These are phyloP conservation scores for Backusella macrospora DNA, from an alignment of 192 early-diverging fungal genomes.

Conservation along the genomic window DNA sequence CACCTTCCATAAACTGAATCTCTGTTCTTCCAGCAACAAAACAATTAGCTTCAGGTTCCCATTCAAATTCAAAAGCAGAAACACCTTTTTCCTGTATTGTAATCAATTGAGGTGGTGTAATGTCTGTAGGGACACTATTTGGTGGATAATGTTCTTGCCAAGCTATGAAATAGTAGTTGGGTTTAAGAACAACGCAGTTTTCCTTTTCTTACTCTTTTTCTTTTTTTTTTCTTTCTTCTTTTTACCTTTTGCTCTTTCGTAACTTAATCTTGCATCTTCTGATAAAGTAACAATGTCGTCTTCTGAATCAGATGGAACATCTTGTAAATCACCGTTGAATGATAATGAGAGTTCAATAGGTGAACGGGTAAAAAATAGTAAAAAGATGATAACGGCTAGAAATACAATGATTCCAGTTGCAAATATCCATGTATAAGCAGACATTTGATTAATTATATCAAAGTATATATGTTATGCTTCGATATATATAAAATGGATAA, in stretches of 20 bases:
- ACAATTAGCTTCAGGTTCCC: slow-evolving; percentile 61
- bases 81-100: slow-evolving; percentile 84
- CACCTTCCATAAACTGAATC: slow-evolving; percentile 71
- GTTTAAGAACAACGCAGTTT: no score
- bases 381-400: slow-evolving; percentile 33
- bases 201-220: no score
- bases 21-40: slow-evolving; percentile 74
- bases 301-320: slow-evolving; percentile 43
- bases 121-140: slow-evolving; percentile 73
- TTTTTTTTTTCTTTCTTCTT: neutral
- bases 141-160: slow-evolving; percentile 75
- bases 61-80: slow-evolving; percentile 81
- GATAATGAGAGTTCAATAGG: slow-evolving; percentile 29
- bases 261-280: slow-evolving; percentile 50
- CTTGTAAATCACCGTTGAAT: slow-evolving; percentile 34
- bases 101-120: slow-evolving; percentile 73
- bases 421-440: slow-evolving; percentile 41
- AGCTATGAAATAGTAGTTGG: slow-evolving; percentile 37
- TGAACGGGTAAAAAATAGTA: slow-evolving; percentile 43
- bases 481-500: no score
- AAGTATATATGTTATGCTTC: no score
- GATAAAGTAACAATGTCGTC: slow-evolving; percentile 38
- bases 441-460: neutral
- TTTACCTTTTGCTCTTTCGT: slow-evolving; percentile 48
- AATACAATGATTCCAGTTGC: slow-evolving; percentile 40